Evolutionary conservation across 257 asterid species (phyloP).

Genomic region (Solanum bulbocastanum): DNA sequence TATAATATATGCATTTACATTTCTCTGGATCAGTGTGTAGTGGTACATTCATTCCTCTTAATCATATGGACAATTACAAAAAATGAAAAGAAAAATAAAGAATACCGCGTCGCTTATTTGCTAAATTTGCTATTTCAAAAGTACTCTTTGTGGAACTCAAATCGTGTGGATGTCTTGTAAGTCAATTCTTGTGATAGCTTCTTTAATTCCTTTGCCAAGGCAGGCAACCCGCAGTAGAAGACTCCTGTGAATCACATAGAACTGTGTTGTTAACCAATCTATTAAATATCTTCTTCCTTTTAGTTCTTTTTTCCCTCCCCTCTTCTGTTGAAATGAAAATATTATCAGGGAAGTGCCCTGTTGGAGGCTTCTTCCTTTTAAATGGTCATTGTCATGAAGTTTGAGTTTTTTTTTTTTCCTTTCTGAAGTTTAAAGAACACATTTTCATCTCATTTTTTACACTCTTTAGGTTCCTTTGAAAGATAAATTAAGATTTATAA

Average conservation of each 20-base stretch:
- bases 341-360: background rate
- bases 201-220: slow-evolving; percentile 69
- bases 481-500: background rate
- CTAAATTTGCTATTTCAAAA: slow-evolving; percentile 26
- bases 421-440: background rate
- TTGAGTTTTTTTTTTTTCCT: background rate
- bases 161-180: slow-evolving; percentile 65
- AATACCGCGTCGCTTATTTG: background rate
- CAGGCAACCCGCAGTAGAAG: slow-evolving; percentile 74
- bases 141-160: slow-evolving; percentile 75
- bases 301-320: background rate
- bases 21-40: slow-evolving; percentile 12
- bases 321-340: background rate
- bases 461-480: background rate
- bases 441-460: background rate
- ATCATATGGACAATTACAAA: slow-evolving; percentile 17
- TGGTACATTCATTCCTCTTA: background rate
- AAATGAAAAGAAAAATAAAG: slow-evolving; percentile 8
- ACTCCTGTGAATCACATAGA: slow-evolving; percentile 38
- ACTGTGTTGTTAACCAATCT: background rate
- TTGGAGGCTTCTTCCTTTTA: background rate
- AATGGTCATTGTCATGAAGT: background rate
- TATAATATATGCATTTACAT: slow-evolving; percentile 23
- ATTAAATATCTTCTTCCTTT: background rate
- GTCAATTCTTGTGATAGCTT: slow-evolving; percentile 59